Evolutionary conservation across 2,329 filamentous ascomycete genomes (phyloP), one percentile per base, ranked within the genome.

Genomic region (Cordyceps tenuipes): DNA sequence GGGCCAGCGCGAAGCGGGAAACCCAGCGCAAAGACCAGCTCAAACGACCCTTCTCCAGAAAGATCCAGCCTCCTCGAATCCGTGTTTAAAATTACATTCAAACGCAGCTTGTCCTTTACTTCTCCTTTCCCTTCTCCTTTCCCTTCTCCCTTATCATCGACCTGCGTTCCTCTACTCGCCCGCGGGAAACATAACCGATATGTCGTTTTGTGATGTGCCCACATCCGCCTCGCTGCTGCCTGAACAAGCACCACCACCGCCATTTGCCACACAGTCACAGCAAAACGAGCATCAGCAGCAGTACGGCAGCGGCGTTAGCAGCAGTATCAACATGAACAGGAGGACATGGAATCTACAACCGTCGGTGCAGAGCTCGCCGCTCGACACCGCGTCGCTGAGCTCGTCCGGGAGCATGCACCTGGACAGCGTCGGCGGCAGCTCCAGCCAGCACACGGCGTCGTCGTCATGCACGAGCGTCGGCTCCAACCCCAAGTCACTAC

Each of bases 21-120:
- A 21, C 26, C 39, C 56, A 50, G 19, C 56, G 47, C 56, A 58
- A 44, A 58, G 56, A 44, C 56, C 56, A 58, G 56, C 56, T 44
- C 47, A 51, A 51, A 58, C 34, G 17, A 8, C 47, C 47, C 7
- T 17, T 58, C 19, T 21, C 47, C 34, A 36, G 12, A 36, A 51
- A 56, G 23, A 58, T 19, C 36, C 46, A 50, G n/a, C 34, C 36
- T 23, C 19, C 43, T 34, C 17, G 36, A 26, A 44, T 51, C 7
- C 44, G 47, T 49, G 41, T 41, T 56, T 57, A 41, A 57, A 48
- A 57, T 49, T 57, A 34, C 54, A 57, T 57, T 57, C 44, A 49
- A 49, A 49, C 54, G 46, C 46, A 41, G 26, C 34, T 41, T 41
- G 8, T 57, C 36, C 26, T 44, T 51, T 43, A 8, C 10, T 41